phyloP scores from a whole-genome alignment of 257 asterid species.

The Jasminum sambac region DNA sequence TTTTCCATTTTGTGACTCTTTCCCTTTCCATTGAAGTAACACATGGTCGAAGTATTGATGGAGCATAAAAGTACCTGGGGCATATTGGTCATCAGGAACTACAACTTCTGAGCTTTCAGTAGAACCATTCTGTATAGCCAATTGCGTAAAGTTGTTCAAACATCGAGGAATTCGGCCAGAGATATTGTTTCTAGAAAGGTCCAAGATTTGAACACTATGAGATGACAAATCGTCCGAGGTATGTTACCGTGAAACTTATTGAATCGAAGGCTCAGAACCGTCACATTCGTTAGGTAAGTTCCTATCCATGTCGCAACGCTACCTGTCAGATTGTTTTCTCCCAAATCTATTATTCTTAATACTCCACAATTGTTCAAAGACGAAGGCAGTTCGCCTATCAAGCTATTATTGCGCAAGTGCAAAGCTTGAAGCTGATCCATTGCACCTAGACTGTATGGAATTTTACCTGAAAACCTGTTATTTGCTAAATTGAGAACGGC shows the following conservation, averaged over 20 bases:
- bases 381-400: slow-evolving; percentile 23
- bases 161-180: slow-evolving; percentile 25
- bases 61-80: neutral
- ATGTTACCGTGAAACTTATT: slow-evolving; percentile 30
- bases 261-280: neutral
- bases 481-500: slow-evolving; percentile 16
- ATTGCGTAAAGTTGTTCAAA: slow-evolving; percentile 26
- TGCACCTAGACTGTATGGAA: slow-evolving; percentile 26
- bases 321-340: slow-evolving; percentile 22
- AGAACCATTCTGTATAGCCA: neutral
- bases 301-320: slow-evolving; percentile 20
- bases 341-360: slow-evolving; percentile 21
- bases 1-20: too few species aligned
- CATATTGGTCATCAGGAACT: neutral
- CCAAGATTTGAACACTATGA: slow-evolving; percentile 28
- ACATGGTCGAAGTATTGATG: neutral
- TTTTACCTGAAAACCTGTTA: slow-evolving; percentile 26
- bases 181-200: slow-evolving; percentile 28
- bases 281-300: neutral
- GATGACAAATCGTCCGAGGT: slow-evolving; percentile 20
- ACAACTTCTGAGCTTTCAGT: neutral
- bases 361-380: neutral
- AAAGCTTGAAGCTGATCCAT: neutral
- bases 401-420: slow-evolving; percentile 21
- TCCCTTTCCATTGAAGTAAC: neutral